A percentile compares a stretch with the other conserved stretches of the same genome.
Evolutionary conservation across 2,329 filamentous ascomycete species (phyloP).

Genomic region (Diaporthe velutina): DNA sequence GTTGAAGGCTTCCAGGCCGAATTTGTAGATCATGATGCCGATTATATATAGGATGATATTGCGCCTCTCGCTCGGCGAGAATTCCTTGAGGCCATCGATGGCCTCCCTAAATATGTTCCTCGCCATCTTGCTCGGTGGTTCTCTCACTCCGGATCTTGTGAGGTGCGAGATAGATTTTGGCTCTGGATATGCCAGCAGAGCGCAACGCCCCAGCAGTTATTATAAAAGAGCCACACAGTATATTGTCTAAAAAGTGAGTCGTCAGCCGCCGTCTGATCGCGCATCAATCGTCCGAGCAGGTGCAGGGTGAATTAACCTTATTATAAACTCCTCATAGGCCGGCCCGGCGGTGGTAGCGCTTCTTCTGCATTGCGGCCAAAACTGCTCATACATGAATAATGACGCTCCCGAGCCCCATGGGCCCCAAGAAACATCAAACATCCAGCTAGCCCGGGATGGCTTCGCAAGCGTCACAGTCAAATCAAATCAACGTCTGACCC

Average conservation of each 20-base stretch:
- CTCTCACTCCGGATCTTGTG: neutral
- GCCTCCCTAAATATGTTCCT: constrained; percentile 33
- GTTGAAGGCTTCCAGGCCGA: constrained; percentile 64
- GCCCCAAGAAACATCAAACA: constrained; percentile 11
- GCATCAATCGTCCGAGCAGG: neutral
- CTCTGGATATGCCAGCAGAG: neutral
- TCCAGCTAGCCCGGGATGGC: constrained; percentile 16
- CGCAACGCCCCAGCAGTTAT: constrained; percentile 5
- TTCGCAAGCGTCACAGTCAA: constrained; percentile 10
- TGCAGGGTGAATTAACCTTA: constrained; percentile 6
- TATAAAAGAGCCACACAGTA: neutral
- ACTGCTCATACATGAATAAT: neutral
- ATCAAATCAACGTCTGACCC: constrained; percentile 24
- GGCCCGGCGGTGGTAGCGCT: neutral
- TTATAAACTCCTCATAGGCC: neutral
- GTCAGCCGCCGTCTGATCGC: constrained; percentile 14
- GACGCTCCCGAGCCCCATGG: neutral
- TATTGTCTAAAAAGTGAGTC: neutral
- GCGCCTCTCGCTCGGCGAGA: constrained; percentile 54
- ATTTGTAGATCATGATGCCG: constrained; percentile 66
- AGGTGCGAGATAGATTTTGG: neutral
- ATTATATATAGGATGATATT: constrained; percentile 61
- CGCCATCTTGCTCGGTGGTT: neutral
- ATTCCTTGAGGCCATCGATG: constrained; percentile 37
- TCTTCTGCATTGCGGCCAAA: neutral